Percentiles rank a stretch among this genome's conserved stretches.
phyloP scores from a whole-genome alignment of 768 basidiomycete genomes.

The Termitomyces sp. region DNA sequence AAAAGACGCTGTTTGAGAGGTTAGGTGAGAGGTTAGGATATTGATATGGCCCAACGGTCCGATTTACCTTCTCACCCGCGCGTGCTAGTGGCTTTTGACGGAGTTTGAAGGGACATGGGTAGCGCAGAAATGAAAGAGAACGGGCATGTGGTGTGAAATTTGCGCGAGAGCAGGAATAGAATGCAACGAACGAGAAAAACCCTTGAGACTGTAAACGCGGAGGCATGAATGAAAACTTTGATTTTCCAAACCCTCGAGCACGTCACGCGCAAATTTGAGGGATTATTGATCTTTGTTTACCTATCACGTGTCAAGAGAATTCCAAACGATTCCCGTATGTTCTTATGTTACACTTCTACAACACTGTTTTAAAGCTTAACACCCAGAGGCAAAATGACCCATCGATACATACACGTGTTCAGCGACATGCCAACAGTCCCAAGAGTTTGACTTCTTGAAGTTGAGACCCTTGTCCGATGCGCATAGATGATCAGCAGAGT shows the following conservation, averaged over 20 bases:
- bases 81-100: slow-evolving; percentile 20
- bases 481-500: neutral
- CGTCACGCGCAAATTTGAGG: slow-evolving; percentile 23
- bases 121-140: slow-evolving; percentile 32
- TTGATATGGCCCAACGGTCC: slow-evolving; percentile 1
- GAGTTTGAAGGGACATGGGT: slow-evolving; percentile 27
- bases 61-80: slow-evolving; percentile 34
- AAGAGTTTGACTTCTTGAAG: neutral
- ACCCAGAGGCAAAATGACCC: neutral
- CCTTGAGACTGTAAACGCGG: slow-evolving; percentile 43
- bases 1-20: slow-evolving; percentile 55
- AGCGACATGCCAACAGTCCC: neutral
- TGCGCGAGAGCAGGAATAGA: slow-evolving; percentile 49
- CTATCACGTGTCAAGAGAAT: slow-evolving; percentile 2
- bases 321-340: neutral
- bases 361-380: too few species aligned
- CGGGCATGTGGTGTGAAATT: slow-evolving; percentile 24
- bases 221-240: slow-evolving; percentile 40
- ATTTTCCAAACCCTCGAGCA: slow-evolving; percentile 2
- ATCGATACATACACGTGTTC: neutral
- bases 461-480: neutral
- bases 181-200: slow-evolving; percentile 51
- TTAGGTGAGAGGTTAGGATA: slow-evolving; percentile 16
- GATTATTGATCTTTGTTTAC: slow-evolving; percentile 29
- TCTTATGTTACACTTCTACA: too few species aligned